Evolutionary conservation across 202 grass and related monocot species (phyloP).

Genomic region (Zizania palustris): DNA sequence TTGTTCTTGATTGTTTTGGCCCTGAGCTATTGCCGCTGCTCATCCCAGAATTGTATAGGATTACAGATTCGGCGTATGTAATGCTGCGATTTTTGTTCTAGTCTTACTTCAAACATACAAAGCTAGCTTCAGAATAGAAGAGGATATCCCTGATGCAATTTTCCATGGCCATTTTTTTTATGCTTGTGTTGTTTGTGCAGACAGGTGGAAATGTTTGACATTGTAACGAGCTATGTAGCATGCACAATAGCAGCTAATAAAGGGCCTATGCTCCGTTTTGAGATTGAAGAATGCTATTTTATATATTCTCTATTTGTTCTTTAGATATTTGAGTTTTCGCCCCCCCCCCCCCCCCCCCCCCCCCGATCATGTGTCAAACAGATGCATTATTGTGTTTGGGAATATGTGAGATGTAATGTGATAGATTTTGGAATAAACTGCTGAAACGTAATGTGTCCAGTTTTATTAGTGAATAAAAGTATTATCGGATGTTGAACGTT

Average conservation of each 20-base stretch:
- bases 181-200: too few species aligned
- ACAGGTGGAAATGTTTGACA: background rate
- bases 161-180: background rate
- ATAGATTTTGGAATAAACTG: too few species aligned
- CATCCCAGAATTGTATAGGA: background rate
- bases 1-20: constrained; percentile 27
- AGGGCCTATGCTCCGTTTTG: background rate
- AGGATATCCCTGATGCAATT: background rate
- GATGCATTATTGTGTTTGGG: too few species aligned
- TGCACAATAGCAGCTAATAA: background rate
- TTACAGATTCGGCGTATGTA: constrained; percentile 23
- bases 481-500: too few species aligned
- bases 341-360: too few species aligned
- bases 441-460: too few species aligned
- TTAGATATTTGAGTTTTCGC: too few species aligned
- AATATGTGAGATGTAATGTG: too few species aligned
- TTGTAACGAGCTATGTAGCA: constrained; percentile 4
- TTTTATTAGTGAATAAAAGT: too few species aligned
- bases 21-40: constrained; percentile 14
- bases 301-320: too few species aligned
- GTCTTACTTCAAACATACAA: background rate
- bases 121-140: background rate
- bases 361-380: too few species aligned
- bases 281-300: too few species aligned
- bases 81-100: background rate